A percentile compares a stretch with the other conserved stretches of the same genome.
Evolutionary conservation across 148 eudicot genomes (phyloP).

Genomic region (Vaccinium vitisidaea): DNA sequence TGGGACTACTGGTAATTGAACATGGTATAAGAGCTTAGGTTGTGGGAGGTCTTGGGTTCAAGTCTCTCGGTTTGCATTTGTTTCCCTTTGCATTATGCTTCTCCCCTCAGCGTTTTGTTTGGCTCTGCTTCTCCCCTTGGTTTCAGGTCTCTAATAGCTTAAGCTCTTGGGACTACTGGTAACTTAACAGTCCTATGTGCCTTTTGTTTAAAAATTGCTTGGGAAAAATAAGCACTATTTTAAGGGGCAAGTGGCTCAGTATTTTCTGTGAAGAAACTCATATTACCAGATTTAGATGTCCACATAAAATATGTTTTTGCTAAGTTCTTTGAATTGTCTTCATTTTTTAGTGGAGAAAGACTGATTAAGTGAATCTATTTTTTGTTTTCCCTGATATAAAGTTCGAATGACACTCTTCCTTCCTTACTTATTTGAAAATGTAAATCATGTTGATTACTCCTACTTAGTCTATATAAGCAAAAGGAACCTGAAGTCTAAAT

Average conservation of each 20-base stretch:
- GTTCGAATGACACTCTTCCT: not conserved
- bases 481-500: not conserved
- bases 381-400: not conserved
- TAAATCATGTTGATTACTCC: not conserved
- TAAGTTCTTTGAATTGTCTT: not conserved
- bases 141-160: too few relatives aligned
- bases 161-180: too few relatives aligned
- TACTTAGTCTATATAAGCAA: not conserved
- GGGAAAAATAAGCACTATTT: not conserved
- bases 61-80: too few relatives aligned
- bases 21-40: too few relatives aligned
- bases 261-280: not conserved
- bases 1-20: too few relatives aligned
- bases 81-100: too few relatives aligned
- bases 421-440: not conserved
- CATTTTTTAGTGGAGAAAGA: not conserved
- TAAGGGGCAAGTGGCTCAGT: not conserved
- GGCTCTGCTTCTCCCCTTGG: too few relatives aligned
- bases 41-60: too few relatives aligned
- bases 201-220: not conserved
- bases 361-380: not conserved
- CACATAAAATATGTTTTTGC: not conserved
- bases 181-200: not conserved
- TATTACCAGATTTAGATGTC: not conserved
- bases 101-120: too few relatives aligned